Percentiles rank a stretch among this genome's conserved stretches.
phyloP scores from a whole-genome alignment of 2,329 filamentous ascomycete species.

The Aspergillus candidus region DNA sequence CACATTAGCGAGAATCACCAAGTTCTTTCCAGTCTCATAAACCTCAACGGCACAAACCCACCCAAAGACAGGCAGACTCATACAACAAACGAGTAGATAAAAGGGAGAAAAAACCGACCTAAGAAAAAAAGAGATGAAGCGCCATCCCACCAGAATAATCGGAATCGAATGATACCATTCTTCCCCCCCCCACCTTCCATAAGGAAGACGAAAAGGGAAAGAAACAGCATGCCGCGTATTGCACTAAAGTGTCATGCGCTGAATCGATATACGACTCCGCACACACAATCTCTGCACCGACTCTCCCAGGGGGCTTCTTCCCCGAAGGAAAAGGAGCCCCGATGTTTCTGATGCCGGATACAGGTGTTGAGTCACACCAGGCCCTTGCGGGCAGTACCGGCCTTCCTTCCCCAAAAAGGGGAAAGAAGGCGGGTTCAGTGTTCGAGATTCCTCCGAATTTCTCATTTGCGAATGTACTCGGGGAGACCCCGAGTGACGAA shows the following conservation, averaged over 20 bases:
- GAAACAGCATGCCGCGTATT: constrained; percentile 75
- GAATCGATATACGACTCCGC: constrained; percentile 18
- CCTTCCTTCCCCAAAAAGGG: constrained; percentile 14
- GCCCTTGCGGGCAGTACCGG: constrained; percentile 72
- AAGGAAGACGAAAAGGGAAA: constrained; percentile 26
- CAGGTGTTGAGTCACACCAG: constrained; percentile 75
- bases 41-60: neutral
- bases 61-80: constrained; percentile 13
- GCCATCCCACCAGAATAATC: constrained; percentile 82
- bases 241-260: constrained; percentile 74
- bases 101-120: constrained; percentile 41
- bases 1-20: constrained; percentile 28
- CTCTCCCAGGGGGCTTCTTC: constrained; percentile 70
- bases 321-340: constrained; percentile 47
- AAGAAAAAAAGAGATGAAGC: constrained; percentile 53
- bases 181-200: constrained; percentile 15
- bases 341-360: constrained; percentile 89
- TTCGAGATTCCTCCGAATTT: constrained; percentile 99
- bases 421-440: constrained; percentile 26
- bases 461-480: constrained; percentile 65
- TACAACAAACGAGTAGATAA: constrained; percentile 8
- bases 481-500: constrained; percentile 21
- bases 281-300: constrained; percentile 90
- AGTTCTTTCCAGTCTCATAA: constrained; percentile 19
- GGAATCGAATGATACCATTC: constrained; percentile 74